Percentiles rank a stretch among this genome's conserved stretches.
Evolutionary conservation across 345 rosid genomes (phyloP).

Genomic region (Salix caprea): DNA sequence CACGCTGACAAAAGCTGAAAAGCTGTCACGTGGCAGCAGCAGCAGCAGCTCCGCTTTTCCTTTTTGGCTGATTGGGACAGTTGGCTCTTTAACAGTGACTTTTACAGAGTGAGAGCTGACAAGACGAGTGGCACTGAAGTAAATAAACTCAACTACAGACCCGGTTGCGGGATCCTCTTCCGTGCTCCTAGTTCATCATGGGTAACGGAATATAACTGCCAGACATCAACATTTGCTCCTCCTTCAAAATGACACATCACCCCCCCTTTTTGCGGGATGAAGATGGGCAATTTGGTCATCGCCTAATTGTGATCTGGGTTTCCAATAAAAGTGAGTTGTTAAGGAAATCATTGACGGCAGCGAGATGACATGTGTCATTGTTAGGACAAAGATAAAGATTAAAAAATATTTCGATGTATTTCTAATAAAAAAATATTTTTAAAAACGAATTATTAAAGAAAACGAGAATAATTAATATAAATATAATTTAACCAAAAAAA

Average conservation of each 20-base stretch:
- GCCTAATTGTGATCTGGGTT: neutral
- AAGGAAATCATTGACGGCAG: conserved; percentile 16
- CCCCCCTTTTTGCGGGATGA: neutral
- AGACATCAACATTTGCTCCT: neutral
- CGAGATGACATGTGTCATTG: neutral
- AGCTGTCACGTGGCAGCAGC: no score
- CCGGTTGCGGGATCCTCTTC: neutral
- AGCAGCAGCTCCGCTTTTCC: no score
- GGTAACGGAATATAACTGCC: neutral
- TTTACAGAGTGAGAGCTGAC: neutral
- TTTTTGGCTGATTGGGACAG: neutral
- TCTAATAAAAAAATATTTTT: no score
- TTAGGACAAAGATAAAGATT: no score
- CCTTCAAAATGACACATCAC: neutral
- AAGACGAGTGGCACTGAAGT: conserved; percentile 1
- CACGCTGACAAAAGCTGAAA: conserved; percentile 2
- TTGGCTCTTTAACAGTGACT: neutral
- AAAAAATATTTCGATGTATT: no score
- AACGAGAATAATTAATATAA: no score
- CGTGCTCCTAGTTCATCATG: neutral
- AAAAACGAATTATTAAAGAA: no score
- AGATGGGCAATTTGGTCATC: neutral
- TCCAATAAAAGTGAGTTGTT: conserved; percentile 6
- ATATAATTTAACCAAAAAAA: no score
- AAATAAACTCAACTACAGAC: neutral